Evolutionary conservation across 805 yeast genomes (phyloP).

Genomic region (Ogataea wickerhamii): DNA sequence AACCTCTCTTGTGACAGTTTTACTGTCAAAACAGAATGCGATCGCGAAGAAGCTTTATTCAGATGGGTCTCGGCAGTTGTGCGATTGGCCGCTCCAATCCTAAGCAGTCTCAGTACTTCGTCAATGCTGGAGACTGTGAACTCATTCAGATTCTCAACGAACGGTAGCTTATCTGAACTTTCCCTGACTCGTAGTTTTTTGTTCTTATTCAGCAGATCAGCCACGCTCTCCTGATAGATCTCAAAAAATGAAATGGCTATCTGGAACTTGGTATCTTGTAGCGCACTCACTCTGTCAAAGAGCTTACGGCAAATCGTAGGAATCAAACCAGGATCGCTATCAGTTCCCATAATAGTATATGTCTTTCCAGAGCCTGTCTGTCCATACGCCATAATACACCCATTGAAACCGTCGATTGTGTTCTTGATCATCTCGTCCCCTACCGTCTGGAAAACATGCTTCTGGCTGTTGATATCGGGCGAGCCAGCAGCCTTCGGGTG

Average conservation of each 20-base stretch:
- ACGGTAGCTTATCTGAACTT: constrained; percentile 58
- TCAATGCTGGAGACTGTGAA: constrained; percentile 43
- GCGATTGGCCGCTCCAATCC: constrained; percentile 51
- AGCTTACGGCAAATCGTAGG: constrained; percentile 57
- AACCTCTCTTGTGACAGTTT: constrained; percentile 54
- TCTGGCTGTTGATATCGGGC: constrained; percentile 43
- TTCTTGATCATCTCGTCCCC: constrained; percentile 62
- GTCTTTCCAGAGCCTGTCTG: constrained; percentile 85
- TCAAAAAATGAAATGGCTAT: constrained; percentile 64
- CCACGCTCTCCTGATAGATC: constrained; percentile 73
- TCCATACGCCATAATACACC: constrained; percentile 52
- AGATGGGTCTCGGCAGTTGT: constrained; percentile 70
- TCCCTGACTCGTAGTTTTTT: constrained; percentile 56
- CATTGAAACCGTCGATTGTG: constrained; percentile 55
- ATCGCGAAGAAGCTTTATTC: constrained; percentile 71
- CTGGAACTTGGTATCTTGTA: constrained; percentile 35
- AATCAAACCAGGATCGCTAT: constrained; percentile 55
- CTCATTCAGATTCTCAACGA: constrained; percentile 64
- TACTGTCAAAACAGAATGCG: constrained; percentile 76
- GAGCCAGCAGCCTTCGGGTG: constrained; percentile 34
- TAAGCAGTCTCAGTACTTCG: constrained; percentile 47
- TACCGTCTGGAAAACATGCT: constrained; percentile 45
- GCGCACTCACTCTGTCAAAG: constrained; percentile 38
- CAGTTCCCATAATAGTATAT: constrained; percentile 68
- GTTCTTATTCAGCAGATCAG: constrained; percentile 48